Percentiles rank a stretch among this genome's conserved stretches.
Evolutionary conservation across 2,329 filamentous ascomycete genomes (phyloP).

Genomic region (Colletotrichum sojae): DNA sequence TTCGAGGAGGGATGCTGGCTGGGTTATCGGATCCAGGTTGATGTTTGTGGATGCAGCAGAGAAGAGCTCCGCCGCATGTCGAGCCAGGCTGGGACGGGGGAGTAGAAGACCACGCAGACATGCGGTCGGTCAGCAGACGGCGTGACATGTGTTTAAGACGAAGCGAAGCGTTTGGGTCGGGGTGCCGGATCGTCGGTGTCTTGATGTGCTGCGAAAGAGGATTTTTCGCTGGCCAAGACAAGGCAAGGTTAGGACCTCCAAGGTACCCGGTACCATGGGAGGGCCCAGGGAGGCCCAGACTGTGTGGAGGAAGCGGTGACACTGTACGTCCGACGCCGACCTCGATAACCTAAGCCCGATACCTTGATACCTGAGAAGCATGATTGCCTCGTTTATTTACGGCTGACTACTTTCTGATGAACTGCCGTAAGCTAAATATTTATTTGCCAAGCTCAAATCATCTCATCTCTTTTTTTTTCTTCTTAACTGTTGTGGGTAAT

Average conservation of each 20-base stretch:
- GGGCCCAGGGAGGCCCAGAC: neutral
- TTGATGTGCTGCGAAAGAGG: conserved; percentile 40
- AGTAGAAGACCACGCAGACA: conserved; percentile 40
- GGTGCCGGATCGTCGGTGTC: conserved; percentile 40
- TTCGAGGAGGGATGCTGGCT: conserved; percentile 53
- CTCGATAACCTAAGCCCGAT: no score
- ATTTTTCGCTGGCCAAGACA: conserved; percentile 31
- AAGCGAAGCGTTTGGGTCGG: conserved; percentile 32
- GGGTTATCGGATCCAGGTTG: conserved; percentile 72
- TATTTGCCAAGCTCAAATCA: neutral
- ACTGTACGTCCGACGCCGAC: conserved; percentile 15
- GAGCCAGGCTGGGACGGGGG: conserved; percentile 45
- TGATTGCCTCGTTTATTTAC: no score
- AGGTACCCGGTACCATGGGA: neutral
- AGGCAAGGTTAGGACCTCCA: conserved; percentile 21
- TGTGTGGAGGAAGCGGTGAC: neutral
- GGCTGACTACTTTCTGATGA: no score
- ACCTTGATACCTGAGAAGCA: no score
- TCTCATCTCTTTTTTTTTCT: no score
- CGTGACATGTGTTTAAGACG: conserved; percentile 38
- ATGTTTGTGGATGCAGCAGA: conserved; percentile 67
- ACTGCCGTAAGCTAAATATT: no score
- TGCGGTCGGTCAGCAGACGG: conserved; percentile 41
- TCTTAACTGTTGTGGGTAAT: neutral
- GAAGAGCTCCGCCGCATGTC: conserved; percentile 71